These are phyloP conservation scores for Teratosphaeria gauchensis DNA, from an alignment of 2,329 filamentous ascomycete genomes.

Conservation along the genomic window DNA sequence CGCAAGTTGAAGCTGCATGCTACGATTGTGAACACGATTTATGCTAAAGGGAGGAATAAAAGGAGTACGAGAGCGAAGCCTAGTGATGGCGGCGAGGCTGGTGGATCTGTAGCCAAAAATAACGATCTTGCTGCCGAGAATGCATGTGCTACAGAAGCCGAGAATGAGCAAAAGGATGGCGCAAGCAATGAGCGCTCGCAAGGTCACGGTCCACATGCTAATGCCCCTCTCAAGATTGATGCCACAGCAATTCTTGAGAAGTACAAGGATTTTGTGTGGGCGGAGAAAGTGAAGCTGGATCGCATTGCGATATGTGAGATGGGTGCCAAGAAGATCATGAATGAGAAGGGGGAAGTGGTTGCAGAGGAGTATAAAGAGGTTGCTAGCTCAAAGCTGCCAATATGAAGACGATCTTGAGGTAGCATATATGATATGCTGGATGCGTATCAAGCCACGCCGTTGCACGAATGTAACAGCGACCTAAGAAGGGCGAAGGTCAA, in stretches of 20 bases:
- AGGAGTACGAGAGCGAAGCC: background rate
- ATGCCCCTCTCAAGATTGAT: conserved; percentile 32
- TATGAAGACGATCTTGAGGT: background rate
- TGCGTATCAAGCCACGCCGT: too few species aligned
- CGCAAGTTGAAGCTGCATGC: conserved; percentile 68
- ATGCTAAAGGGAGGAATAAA: conserved; percentile 43
- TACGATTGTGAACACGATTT: conserved; percentile 78
- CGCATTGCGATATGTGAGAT: conserved; percentile 73
- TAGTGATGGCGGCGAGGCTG: background rate
- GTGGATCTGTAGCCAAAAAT: background rate
- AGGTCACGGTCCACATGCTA: conserved; percentile 26
- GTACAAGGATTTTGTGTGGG: conserved; percentile 62
- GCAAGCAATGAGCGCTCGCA: conserved; percentile 6
- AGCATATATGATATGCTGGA: background rate
- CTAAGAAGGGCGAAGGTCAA: too few species aligned
- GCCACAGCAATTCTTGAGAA: conserved; percentile 35
- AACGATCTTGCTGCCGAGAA: background rate
- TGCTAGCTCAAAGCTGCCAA: conserved; percentile 17
- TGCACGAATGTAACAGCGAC: too few species aligned
- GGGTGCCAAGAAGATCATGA: conserved; percentile 62
- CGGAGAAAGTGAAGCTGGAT: conserved; percentile 56
- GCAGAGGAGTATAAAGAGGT: conserved; percentile 46
- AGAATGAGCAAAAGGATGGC: background rate
- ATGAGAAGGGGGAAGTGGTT: conserved; percentile 38
- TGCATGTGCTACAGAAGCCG: background rate